Evolutionary conservation across 352 stramenopile genomes (phyloP).

Genomic region (Globisporangium uncinulatum): DNA sequence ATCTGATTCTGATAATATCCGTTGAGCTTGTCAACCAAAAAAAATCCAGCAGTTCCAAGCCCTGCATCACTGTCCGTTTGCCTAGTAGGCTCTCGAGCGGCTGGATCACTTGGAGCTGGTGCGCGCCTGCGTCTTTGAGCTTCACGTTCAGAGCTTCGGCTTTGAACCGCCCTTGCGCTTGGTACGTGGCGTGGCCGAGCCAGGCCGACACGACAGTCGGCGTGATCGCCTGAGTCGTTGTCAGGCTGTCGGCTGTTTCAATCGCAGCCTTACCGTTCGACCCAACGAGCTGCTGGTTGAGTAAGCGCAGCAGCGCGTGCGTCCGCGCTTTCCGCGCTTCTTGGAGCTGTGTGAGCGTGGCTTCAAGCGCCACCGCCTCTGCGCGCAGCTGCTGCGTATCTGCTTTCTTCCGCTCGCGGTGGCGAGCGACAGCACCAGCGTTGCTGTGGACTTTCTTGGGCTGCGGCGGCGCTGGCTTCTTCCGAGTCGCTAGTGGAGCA

Average conservation of each 20-base stretch:
- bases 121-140: constrained; percentile 33
- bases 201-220: constrained; percentile 27
- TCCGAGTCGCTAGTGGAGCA: too few relatives aligned
- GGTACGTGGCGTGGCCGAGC: constrained; percentile 32
- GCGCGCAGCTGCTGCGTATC: constrained; percentile 6
- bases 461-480: background rate
- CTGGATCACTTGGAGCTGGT: constrained; percentile 35
- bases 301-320: constrained; percentile 2
- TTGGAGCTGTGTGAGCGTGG: constrained; percentile 7
- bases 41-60: too few relatives aligned
- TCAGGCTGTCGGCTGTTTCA: too few relatives aligned
- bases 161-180: constrained; percentile 35
- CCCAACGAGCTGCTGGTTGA: constrained; percentile 6
- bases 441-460: constrained; percentile 6
- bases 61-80: constrained; percentile 10
- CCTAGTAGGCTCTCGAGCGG: constrained; percentile 31
- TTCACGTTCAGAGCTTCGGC: constrained; percentile 36
- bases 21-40: too few relatives aligned
- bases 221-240: background rate
- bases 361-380: constrained; percentile 9
- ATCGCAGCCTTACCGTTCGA: too few relatives aligned
- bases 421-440: constrained; percentile 8
- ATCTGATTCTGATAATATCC: too few relatives aligned
- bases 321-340: background rate
- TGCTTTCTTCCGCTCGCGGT: constrained; percentile 12